Conservation (phyloP, 129 eudicot species). For the Sambucus nigra region DNA sequence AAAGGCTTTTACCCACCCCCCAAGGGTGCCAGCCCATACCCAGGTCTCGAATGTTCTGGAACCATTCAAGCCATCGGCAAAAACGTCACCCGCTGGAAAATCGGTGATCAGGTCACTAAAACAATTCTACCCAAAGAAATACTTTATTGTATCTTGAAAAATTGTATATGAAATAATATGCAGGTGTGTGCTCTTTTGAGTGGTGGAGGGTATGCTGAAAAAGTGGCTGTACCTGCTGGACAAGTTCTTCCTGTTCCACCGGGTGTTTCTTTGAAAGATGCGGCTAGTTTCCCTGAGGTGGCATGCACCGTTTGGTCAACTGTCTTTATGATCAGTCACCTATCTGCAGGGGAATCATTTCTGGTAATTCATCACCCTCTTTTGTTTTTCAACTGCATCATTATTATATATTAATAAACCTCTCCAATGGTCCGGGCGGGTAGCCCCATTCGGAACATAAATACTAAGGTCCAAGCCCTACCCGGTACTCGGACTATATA, state of each 20-base stretch:
- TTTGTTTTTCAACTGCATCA: not conserved
- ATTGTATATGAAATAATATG: slow-evolving; percentile 2
- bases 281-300: slow-evolving; percentile 96
- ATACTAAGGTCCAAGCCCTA: no score
- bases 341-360: slow-evolving; percentile 77
- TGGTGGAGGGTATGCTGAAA: slow-evolving; percentile 99
- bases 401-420: no score
- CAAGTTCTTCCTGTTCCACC: slow-evolving; percentile 88
- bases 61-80: slow-evolving; percentile 51
- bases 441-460: no score
- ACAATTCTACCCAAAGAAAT: not conserved
- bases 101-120: slow-evolving; percentile 72
- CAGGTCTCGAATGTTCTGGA: slow-evolving; percentile 94
- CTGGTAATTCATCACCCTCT: slow-evolving; percentile 43
- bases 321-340: slow-evolving; percentile 84
- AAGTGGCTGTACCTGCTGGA: slow-evolving; percentile 78
- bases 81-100: slow-evolving; percentile 69
- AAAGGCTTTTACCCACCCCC: slow-evolving; percentile 73
- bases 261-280: slow-evolving; percentile 82
- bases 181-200: slow-evolving; percentile 92
- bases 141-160: not conserved
- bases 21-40: slow-evolving; percentile 57
- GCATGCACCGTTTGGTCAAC: slow-evolving; percentile 99
- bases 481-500: no score
- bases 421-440: no score